Conservation (phyloP, 2,329 filamentous ascomycete genomes). For the Beauveria caledonica region DNA sequence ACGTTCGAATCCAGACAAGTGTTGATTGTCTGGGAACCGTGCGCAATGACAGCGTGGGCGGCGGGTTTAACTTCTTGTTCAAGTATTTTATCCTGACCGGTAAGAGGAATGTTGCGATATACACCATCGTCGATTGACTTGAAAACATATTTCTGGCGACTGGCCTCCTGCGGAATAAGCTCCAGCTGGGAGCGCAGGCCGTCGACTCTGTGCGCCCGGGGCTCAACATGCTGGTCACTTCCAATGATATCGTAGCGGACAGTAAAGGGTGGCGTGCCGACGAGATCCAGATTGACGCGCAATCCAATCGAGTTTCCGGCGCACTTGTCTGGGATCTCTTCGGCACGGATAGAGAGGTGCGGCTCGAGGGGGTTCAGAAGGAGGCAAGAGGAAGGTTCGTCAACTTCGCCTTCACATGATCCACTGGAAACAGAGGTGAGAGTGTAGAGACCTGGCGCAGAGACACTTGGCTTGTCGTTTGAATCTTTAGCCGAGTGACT, state of each 20-base stretch:
- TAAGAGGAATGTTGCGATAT: slow-evolving; percentile 60
- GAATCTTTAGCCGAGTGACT: slow-evolving; percentile 53
- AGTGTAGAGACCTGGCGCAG: slow-evolving; percentile 77
- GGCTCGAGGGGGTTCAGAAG: slow-evolving; percentile 88
- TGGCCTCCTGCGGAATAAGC: slow-evolving; percentile 71
- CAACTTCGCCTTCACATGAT: slow-evolving; percentile 77
- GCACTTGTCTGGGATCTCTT: slow-evolving; percentile 90
- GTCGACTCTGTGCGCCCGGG: slow-evolving; percentile 50
- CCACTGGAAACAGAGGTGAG: slow-evolving; percentile 71
- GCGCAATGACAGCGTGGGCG: slow-evolving; percentile 66
- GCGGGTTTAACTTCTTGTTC: slow-evolving; percentile 92
- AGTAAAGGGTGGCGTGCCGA: slow-evolving; percentile 87
- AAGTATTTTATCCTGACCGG: slow-evolving; percentile 53
- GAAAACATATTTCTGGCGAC: slow-evolving; percentile 82
- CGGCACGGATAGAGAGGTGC: slow-evolving; percentile 60
- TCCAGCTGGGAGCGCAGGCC: slow-evolving; percentile 77
- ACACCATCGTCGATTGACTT: slow-evolving; percentile 72
- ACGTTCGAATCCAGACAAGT: slow-evolving; percentile 80
- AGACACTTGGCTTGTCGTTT: slow-evolving; percentile 58
- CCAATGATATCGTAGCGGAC: slow-evolving; percentile 68
- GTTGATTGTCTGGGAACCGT: slow-evolving; percentile 45
- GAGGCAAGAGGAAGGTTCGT: slow-evolving; percentile 90
- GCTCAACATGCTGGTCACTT: slow-evolving; percentile 43
- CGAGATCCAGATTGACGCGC: slow-evolving; percentile 78
- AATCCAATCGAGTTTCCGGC: slow-evolving; percentile 89